Evolutionary conservation across 805 yeast genomes (phyloP), one percentile per base, ranked within the genome.

Genomic region (Ogataea degrootiae): DNA sequence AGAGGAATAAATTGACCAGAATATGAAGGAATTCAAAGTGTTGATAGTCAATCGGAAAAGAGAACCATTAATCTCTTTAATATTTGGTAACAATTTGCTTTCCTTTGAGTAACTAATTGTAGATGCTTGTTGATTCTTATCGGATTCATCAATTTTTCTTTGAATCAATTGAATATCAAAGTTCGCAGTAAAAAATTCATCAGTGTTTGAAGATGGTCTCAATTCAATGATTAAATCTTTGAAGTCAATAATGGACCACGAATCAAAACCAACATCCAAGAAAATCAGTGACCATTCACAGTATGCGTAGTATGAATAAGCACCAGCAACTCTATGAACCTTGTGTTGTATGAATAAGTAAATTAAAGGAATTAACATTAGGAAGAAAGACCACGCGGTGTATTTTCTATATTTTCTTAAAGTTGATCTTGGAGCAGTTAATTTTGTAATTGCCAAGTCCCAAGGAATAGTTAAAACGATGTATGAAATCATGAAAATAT

Each of bases 311-410:
- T 82, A 77, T 0, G 98, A 91, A 64, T 94, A 94, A 2, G 99
- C 97, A n/a, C 99, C 99, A 0, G 97, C 78, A 41, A 82, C 69
- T 43, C 75, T 80, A 58, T 89, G 85, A 22, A 94, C 95, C 65
- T 91, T 91, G 70, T 94, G 99, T 66, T 89, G 96, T 45, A 94
- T 83, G 63, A 87, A 94, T 73, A 87, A 83, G 67, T 90, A 91
- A 36, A 94, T 72, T 66, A 94, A 76, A 1, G 98, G 98, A 5
- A 87, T 72, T 34, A 92, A 63, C 21, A 82, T 75, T n/a, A 70
- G 76, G 60, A 90, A 90, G 60, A 94, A 94, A 0, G 80, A 47
- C 3, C 67, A 48, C 6, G 85, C 78, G 3, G 87, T 80, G 36
- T 63, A 60, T 34, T 71, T 66, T 62, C 88, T 73, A 37, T 71